Evolutionary conservation across 495 filamentous ascomycete species (phyloP), one percentile per base, ranked within the genome.

Genomic region (Penicillium waksmanii): DNA sequence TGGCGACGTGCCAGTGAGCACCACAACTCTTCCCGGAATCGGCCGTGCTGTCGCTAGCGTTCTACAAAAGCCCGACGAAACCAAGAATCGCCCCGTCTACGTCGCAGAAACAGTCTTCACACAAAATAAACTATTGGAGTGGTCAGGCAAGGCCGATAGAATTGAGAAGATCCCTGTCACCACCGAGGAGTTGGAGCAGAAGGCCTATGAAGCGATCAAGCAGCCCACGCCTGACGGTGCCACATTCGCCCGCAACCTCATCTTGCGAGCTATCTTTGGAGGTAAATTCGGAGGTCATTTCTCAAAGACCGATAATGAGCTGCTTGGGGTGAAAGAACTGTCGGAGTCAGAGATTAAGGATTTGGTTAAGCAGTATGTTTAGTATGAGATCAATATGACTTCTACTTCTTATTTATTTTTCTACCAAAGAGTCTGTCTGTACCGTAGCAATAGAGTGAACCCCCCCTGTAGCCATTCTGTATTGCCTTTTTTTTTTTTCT

Each of bases 101-200:
- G 73, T 85, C 12, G 66, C 80, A 3, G 80, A 82, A 0, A 82
- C 82, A 42, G 76, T 75, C 1, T 70, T 79, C 1, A 82, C 82
- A 5, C 83, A 84, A 68, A 82, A 83, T 44, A 71, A 88, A 58
- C 63, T 89, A 17, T 60, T 88, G 0, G 63, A 61, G 7, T 61
- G 80, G 6, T 70, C 81, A 8, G 81, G 84, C 53, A 61, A 60
- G 10, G 21, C n/a, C 5, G 51, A 56, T 47, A 11, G 52, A 18
- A 42, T 64, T 18, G 35, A 60, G 50, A 34, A 42, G 2, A 27
- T 53, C 34, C 21, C 19, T 17, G 27, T 64, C 9, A 55, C 38
- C 21, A 53, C 54, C 11, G 62, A 48, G 10, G 57, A 61, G 50
- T 13, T 64, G 31, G 57, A 60, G 49, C 23, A 54, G 34, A 21